These are phyloP conservation scores for Clonostachys solani DNA, from an alignment of 2,329 filamentous ascomycete species.

Conservation along the genomic window DNA sequence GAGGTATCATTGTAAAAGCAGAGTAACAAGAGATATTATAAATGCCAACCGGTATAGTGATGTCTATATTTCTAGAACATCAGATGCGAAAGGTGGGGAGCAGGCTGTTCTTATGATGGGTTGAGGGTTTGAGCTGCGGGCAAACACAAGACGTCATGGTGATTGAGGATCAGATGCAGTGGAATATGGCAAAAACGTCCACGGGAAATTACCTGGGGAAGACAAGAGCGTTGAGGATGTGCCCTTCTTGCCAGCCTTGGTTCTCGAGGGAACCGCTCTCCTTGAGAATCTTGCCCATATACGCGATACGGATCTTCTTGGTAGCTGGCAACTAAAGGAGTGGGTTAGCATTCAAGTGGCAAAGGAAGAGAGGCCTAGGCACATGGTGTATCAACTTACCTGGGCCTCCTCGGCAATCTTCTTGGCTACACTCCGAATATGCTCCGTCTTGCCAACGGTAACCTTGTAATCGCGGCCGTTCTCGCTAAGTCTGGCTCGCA, in stretches of 20 bases:
- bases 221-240: slow-evolving; percentile 75
- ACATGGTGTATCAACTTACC: slow-evolving; percentile 38
- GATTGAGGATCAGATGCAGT: too few relatives aligned
- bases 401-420: slow-evolving; percentile 60
- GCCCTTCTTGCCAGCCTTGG: slow-evolving; percentile 72
- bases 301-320: slow-evolving; percentile 66
- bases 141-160: too few relatives aligned
- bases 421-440: slow-evolving; percentile 57
- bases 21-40: too few relatives aligned
- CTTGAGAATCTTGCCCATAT: slow-evolving; percentile 76
- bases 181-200: too few relatives aligned
- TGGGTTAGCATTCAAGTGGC: neutral
- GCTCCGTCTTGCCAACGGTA: slow-evolving; percentile 52
- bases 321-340: slow-evolving; percentile 46
- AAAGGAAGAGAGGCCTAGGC: neutral
- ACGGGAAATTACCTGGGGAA: slow-evolving; percentile 21
- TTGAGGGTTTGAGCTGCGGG: too few relatives aligned
- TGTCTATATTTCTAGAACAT: too few relatives aligned
- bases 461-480: slow-evolving; percentile 60
- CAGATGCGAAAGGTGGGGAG: too few relatives aligned
- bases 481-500: slow-evolving; percentile 64
- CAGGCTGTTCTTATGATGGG: too few relatives aligned
- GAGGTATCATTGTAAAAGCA: too few relatives aligned
- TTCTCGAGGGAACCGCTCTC: slow-evolving; percentile 60
- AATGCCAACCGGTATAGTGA: too few relatives aligned